Percentiles rank a stretch among this genome's conserved stretches.
Conservation (phyloP, 306 rosid species). For the Inga laurina region DNA sequence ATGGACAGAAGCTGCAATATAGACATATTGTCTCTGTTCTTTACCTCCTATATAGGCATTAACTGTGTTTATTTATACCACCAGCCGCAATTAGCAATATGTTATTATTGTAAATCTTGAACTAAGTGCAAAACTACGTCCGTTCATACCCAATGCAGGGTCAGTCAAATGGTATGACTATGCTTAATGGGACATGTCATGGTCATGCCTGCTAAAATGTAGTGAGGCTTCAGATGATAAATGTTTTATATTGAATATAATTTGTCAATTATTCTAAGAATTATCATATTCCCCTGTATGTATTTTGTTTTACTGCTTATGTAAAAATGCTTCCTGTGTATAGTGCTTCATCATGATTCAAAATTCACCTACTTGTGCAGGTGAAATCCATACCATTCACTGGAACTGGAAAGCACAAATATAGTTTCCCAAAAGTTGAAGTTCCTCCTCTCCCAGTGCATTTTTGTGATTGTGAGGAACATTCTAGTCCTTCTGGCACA, state of each 20-base stretch:
- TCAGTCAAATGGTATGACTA: not conserved
- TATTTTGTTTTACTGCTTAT: not conserved
- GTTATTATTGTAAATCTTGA: too few relatives aligned
- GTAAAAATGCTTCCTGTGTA: not conserved
- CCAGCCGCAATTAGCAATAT: too few relatives aligned
- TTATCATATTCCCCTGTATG: not conserved
- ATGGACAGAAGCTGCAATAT: not conserved
- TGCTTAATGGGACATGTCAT: not conserved
- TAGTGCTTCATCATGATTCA: conserved; percentile 11
- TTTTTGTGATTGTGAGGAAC: conserved; percentile 96
- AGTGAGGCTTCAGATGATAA: not conserved
- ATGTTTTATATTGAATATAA: not conserved
- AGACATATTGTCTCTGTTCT: not conserved
- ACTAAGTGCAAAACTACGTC: too few relatives aligned
- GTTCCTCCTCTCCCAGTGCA: conserved; percentile 69
- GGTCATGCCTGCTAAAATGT: not conserved
- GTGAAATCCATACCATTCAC: conserved; percentile 77
- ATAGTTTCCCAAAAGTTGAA: conserved; percentile 82
- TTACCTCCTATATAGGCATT: not conserved
- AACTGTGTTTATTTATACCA: not conserved
- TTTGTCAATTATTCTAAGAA: not conserved
- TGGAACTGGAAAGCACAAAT: conserved; percentile 92
- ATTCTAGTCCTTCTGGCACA: conserved; percentile 44
- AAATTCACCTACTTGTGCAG: conserved; percentile 40
- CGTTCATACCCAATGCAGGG: not conserved